A percentile compares a stretch with the other conserved stretches of the same genome.
Evolutionary conservation across 257 asterid genomes (phyloP).

Genomic region (Anisodus tanguticus): DNA sequence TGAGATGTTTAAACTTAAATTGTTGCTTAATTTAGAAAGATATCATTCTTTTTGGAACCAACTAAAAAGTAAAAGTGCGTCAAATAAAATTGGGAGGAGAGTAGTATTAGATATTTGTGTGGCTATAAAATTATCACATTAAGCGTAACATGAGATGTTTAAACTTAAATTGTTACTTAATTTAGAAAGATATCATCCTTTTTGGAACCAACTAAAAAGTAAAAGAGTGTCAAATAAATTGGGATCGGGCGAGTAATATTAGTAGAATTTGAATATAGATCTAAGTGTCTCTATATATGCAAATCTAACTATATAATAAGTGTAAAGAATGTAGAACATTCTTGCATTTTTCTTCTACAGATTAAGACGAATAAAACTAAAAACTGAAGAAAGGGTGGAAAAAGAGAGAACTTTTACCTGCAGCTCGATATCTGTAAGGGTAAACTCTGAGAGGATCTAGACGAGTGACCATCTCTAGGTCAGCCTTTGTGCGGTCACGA

Average conservation of each 20-base stretch:
- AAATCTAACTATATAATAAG: not conserved
- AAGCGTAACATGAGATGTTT: too few relatives aligned
- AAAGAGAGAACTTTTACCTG: constrained; percentile 60
- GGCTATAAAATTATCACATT: too few relatives aligned
- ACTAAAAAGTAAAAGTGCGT: too few relatives aligned
- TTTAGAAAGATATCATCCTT: too few relatives aligned
- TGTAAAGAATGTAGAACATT: not conserved
- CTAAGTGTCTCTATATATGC: not conserved
- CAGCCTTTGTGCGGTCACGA: constrained; percentile 88
- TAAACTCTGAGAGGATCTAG: constrained; percentile 94
- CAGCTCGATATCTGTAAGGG: constrained; percentile 98
- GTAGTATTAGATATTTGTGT: too few relatives aligned
- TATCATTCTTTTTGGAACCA: too few relatives aligned
- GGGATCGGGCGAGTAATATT: not conserved
- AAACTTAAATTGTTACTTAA: too few relatives aligned
- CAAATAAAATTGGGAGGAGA: too few relatives aligned
- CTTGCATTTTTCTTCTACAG: not conserved
- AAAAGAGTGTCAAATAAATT: too few relatives aligned
- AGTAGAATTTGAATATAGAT: not conserved
- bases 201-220: too few relatives aligned
- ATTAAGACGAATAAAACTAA: constrained; percentile 14
- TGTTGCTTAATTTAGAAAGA: too few relatives aligned
- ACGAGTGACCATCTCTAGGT: constrained; percentile 89
- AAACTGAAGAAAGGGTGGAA: not conserved
- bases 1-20: too few relatives aligned